Conservation (phyloP, 2,329 filamentous ascomycete species). For the Rasamsonia emersonii region DNA sequence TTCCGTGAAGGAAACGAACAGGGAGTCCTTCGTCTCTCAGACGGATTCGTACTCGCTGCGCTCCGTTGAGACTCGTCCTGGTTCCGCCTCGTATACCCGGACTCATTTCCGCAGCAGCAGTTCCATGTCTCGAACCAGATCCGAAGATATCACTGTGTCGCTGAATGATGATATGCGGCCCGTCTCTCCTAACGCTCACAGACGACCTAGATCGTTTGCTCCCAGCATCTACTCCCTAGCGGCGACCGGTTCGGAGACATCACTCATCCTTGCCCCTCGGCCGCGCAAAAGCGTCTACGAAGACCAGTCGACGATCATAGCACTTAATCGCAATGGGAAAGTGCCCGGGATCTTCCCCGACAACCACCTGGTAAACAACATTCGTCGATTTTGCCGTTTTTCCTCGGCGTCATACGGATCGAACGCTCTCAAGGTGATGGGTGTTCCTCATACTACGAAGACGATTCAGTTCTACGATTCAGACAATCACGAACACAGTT, state of each 20-base stretch:
- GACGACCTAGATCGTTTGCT: slow-evolving; percentile 30
- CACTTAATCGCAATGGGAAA: slow-evolving; percentile 34
- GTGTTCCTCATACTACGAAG: slow-evolving; percentile 26
- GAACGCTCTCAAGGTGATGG: slow-evolving; percentile 40
- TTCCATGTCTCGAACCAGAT: slow-evolving; percentile 33
- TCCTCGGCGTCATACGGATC: slow-evolving; percentile 40
- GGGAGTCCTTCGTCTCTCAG: slow-evolving; percentile 33
- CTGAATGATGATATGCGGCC: slow-evolving; percentile 21
- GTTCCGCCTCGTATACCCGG: slow-evolving; percentile 30
- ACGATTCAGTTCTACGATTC: slow-evolving; percentile 21
- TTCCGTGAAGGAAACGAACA: slow-evolving; percentile 28
- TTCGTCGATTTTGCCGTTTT: slow-evolving; percentile 39
- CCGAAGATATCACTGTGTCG: slow-evolving; percentile 30
- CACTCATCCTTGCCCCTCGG: slow-evolving; percentile 35
- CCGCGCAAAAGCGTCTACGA: slow-evolving; percentile 38
- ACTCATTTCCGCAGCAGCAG: slow-evolving; percentile 36
- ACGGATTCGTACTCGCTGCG: slow-evolving; percentile 35
- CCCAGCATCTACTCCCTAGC: slow-evolving; percentile 40
- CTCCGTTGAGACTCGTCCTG: slow-evolving; percentile 25
- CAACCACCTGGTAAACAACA: slow-evolving; percentile 37
- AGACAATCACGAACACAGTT: slow-evolving; percentile 36
- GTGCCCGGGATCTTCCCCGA: slow-evolving; percentile 39
- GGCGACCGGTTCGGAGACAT: slow-evolving; percentile 36
- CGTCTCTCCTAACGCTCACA: slow-evolving; percentile 22
- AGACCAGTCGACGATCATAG: slow-evolving; percentile 35